These are phyloP conservation scores for Chaetothyriales sp. DNA, from an alignment of 2,329 filamentous ascomycete species.

Conservation along the genomic window DNA sequence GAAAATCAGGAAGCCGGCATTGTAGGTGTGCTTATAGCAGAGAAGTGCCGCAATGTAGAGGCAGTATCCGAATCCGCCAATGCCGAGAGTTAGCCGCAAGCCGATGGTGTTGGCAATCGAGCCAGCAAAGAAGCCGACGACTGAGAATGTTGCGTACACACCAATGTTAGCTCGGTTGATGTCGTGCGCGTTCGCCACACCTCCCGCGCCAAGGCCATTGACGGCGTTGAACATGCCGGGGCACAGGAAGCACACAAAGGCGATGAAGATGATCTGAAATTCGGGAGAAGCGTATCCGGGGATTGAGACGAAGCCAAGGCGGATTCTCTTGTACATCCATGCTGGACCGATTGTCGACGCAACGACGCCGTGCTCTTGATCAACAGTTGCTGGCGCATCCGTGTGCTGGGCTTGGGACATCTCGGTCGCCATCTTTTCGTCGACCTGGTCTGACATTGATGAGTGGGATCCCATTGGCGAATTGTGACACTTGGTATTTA, in stretches of 20 bases:
- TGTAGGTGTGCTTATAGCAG: conserved; percentile 28
- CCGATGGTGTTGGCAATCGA: conserved; percentile 22
- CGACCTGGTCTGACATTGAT: conserved; percentile 10
- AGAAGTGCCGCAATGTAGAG: conserved; percentile 28
- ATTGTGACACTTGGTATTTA: too few species aligned
- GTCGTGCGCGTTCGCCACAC: conserved; percentile 43
- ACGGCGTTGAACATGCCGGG: conserved; percentile 62
- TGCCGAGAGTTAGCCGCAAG: conserved; percentile 20
- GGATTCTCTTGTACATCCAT: conserved; percentile 56
- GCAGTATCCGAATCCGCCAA: conserved; percentile 24
- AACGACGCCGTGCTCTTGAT: conserved; percentile 3
- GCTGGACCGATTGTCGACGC: conserved; percentile 21
- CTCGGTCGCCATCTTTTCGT: conserved; percentile 14
- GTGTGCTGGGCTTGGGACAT: conserved; percentile 6
- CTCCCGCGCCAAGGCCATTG: conserved; percentile 51
- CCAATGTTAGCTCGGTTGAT: conserved; percentile 57
- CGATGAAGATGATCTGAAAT: conserved; percentile 57
- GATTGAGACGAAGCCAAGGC: conserved; percentile 40
- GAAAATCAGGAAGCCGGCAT: conserved; percentile 27
- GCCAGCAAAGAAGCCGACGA: conserved; percentile 44
- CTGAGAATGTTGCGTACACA: conserved; percentile 53
- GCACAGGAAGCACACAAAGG: conserved; percentile 57
- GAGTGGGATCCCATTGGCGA: not conserved
- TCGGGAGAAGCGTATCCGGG: conserved; percentile 62
- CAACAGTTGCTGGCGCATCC: conserved; percentile 5